phyloP scores from a whole-genome alignment of 768 basidiomycete species.

The Lactarius vividus region DNA sequence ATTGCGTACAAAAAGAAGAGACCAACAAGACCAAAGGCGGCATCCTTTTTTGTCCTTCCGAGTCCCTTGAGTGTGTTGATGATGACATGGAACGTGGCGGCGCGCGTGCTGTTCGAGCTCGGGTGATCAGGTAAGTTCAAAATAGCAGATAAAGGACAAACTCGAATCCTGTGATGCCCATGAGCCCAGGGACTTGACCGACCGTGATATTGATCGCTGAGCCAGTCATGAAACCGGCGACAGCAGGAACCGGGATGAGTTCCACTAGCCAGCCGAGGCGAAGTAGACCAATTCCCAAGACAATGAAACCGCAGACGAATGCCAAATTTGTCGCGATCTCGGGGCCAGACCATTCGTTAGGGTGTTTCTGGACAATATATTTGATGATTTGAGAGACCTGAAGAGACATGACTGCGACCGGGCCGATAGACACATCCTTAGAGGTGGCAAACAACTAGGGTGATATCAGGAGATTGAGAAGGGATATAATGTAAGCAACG shows the following conservation, averaged over 20 bases:
- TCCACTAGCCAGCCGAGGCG: slow-evolving; percentile 94
- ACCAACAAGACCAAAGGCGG: slow-evolving; percentile 84
- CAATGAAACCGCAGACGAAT: slow-evolving; percentile 87
- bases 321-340: slow-evolving; percentile 84
- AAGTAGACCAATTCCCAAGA: slow-evolving; percentile 84
- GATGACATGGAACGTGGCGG: slow-evolving; percentile 79
- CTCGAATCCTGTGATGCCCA: slow-evolving; percentile 87
- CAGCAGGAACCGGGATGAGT: slow-evolving; percentile 84
- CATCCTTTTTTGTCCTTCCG: slow-evolving; percentile 68
- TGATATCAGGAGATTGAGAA: slow-evolving; percentile 11
- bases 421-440: slow-evolving; percentile 99
- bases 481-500: background rate
- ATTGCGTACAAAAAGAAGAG: slow-evolving; percentile 69
- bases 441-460: slow-evolving; percentile 89
- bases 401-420: slow-evolving; percentile 97
- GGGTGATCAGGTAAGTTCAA: slow-evolving; percentile 14
- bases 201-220: slow-evolving; percentile 91
- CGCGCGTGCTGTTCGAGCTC: slow-evolving; percentile 63
- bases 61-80: slow-evolving; percentile 91
- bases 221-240: slow-evolving; percentile 95
- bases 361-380: slow-evolving; percentile 52
- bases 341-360: slow-evolving; percentile 58
- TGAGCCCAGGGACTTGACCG: slow-evolving; percentile 84
- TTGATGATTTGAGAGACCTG: slow-evolving; percentile 79
- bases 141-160: slow-evolving; percentile 38